These are phyloP conservation scores for Elsinoe batatas DNA, from an alignment of 2,329 filamentous ascomycete species.

Conservation along the genomic window DNA sequence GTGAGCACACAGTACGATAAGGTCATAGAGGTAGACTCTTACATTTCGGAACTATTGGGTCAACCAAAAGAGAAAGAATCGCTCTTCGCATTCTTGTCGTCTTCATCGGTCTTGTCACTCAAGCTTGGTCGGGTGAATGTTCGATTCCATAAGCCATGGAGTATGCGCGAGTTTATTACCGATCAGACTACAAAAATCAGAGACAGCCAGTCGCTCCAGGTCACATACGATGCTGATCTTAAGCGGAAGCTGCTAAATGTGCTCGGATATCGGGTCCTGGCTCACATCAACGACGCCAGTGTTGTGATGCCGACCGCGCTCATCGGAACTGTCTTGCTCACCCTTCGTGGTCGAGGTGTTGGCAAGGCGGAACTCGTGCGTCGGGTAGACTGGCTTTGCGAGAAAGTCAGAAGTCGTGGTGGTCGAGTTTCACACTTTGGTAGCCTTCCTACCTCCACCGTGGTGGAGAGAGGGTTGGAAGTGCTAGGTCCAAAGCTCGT, in stretches of 20 bases:
- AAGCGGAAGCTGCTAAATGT: conserved; percentile 65
- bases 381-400: conserved; percentile 81
- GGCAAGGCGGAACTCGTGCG: conserved; percentile 77
- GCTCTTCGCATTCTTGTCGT: conserved; percentile 75
- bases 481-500: conserved; percentile 86
- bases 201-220: conserved; percentile 26
- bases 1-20: conserved; percentile 98
- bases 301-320: conserved; percentile 97
- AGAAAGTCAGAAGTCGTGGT: conserved; percentile 71
- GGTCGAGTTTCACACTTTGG: conserved; percentile 92
- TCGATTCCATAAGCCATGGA: conserved; percentile 95
- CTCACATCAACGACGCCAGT: conserved; percentile 90
- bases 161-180: conserved; percentile 67
- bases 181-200: conserved; percentile 57
- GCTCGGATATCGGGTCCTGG: conserved; percentile 82
- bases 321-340: conserved; percentile 87
- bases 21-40: conserved; percentile 94
- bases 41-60: conserved; percentile 86
- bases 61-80: conserved; percentile 96
- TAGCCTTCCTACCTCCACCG: conserved; percentile 63
- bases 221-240: conserved; percentile 40
- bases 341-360: conserved; percentile 81
- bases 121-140: conserved; percentile 89
- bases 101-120: conserved; percentile 78
- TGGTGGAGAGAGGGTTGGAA: conserved; percentile 82